Percentiles rank a stretch among this genome's conserved stretches.
Conservation (phyloP, 1,284 basidiomycete genomes). For the Filobasidium uniguttulatum region DNA sequence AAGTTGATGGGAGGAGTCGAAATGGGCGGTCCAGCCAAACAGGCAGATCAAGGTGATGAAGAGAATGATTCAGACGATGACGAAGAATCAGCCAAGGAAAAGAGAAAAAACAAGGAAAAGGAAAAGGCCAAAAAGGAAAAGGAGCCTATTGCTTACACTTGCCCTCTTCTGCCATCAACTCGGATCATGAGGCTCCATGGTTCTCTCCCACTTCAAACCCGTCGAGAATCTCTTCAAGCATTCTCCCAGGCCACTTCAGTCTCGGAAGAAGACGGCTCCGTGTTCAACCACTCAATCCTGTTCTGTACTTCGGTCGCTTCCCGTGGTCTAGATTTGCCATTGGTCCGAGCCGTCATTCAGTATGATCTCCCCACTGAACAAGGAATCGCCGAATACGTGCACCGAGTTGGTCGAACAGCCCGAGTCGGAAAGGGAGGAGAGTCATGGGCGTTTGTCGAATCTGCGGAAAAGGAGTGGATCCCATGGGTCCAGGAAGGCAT, state of each 20-base stretch:
- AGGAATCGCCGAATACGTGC: constrained; percentile 90
- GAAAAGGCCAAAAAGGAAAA: constrained; percentile 30
- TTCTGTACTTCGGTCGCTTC: constrained; percentile 95
- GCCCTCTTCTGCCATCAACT: constrained; percentile 64
- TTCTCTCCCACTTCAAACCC: constrained; percentile 66
- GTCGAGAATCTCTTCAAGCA: constrained; percentile 64
- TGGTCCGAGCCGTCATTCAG: constrained; percentile 88
- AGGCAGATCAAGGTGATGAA: constrained; percentile 1
- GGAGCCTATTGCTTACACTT: constrained; percentile 48
- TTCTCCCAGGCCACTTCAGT: constrained; percentile 40
- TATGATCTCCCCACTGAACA: constrained; percentile 97
- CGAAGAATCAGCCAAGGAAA: constrained; percentile 20
- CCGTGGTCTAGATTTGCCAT: constrained; percentile 89
- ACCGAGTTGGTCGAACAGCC: constrained; percentile 91
- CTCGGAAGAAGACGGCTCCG: constrained; percentile 9
- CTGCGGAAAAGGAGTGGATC: constrained; percentile 68
- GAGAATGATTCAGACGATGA: constrained; percentile 27
- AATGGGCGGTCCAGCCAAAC: constrained; percentile 47
- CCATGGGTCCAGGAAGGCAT: constrained; percentile 72
- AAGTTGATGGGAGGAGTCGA: constrained; percentile 60
- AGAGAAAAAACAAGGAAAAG: constrained; percentile 19
- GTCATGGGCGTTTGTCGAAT: constrained; percentile 87
- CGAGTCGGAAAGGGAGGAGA: constrained; percentile 78
- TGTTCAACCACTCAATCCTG: constrained; percentile 55
- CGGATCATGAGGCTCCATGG: constrained; percentile 88